Percentiles rank a stretch among this genome's conserved stretches.
Conservation (phyloP, 2,329 filamentous ascomycete genomes). For the Ophiostoma triangulosporum region DNA sequence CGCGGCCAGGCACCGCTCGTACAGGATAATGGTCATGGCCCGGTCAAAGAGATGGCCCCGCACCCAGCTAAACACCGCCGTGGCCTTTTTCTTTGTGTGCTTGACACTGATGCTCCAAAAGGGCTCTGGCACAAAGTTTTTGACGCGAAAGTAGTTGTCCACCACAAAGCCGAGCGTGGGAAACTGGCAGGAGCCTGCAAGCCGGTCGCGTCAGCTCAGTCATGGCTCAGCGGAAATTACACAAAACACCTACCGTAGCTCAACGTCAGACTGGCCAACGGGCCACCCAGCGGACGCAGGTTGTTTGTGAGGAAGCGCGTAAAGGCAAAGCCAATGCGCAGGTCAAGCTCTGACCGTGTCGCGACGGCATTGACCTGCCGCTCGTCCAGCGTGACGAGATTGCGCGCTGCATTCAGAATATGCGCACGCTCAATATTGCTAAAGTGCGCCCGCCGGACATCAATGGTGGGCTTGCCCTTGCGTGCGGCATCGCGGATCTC, state of each 20-base stretch:
- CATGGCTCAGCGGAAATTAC: no score
- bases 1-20: conserved; percentile 69
- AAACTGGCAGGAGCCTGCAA: conserved; percentile 88
- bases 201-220: no score
- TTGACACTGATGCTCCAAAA: conserved; percentile 89
- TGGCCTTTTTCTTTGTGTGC: conserved; percentile 46
- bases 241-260: conserved; percentile 75
- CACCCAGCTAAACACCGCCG: conserved; percentile 74
- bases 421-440: conserved; percentile 96
- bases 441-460: conserved; percentile 77
- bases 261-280: conserved; percentile 50
- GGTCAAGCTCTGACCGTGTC: conserved; percentile 80
- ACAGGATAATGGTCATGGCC: conserved; percentile 64
- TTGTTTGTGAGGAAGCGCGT: conserved; percentile 75
- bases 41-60: conserved; percentile 79
- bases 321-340: conserved; percentile 85
- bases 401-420: conserved; percentile 68
- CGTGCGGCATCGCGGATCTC: conserved; percentile 76
- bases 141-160: conserved; percentile 85
- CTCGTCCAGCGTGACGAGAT: conserved; percentile 67
- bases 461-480: conserved; percentile 57
- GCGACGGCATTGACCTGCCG: conserved; percentile 77
- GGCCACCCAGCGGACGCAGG: conserved; percentile 57
- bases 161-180: conserved; percentile 95
- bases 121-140: conserved; percentile 80